Conservation (phyloP, 495 filamentous ascomycete genomes). For the Hypoxylon cercidicola region DNA sequence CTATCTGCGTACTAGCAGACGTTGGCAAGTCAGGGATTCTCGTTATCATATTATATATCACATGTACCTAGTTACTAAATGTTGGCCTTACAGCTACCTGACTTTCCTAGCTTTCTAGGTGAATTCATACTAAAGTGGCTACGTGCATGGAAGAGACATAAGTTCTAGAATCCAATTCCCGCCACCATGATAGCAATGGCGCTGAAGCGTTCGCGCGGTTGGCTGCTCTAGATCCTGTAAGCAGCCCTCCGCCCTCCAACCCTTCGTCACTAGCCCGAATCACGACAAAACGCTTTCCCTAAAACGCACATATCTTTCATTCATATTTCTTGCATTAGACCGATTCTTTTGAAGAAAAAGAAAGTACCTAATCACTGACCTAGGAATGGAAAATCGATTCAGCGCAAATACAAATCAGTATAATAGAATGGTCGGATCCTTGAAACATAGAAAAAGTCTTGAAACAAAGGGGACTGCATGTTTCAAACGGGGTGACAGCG, state of each 20-base stretch:
- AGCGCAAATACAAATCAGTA: neutral
- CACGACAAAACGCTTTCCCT: neutral
- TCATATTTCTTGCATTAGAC: neutral
- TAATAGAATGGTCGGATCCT: constrained; percentile 5
- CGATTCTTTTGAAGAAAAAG: neutral
- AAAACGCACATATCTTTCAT: neutral
- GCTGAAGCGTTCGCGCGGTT: neutral
- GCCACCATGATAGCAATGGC: neutral
- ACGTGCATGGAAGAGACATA: neutral
- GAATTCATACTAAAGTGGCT: no score
- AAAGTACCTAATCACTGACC: no score
- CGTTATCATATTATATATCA: no score
- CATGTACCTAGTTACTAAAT: no score
- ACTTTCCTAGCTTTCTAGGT: no score
- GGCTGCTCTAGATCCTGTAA: constrained; percentile 19
- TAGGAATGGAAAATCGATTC: neutral
- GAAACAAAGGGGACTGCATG: constrained; percentile 27
- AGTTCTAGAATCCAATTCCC: neutral
- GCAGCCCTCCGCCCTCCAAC: neutral
- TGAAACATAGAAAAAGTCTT: constrained; percentile 25
- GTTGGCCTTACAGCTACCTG: no score
- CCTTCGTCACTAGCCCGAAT: neutral
- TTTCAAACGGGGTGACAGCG: constrained; percentile 17
- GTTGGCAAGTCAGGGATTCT: no score
- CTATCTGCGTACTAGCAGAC: no score